Evolutionary conservation across 2,329 filamentous ascomycete species (phyloP).

Genomic region (Cercospora brassicicola): DNA sequence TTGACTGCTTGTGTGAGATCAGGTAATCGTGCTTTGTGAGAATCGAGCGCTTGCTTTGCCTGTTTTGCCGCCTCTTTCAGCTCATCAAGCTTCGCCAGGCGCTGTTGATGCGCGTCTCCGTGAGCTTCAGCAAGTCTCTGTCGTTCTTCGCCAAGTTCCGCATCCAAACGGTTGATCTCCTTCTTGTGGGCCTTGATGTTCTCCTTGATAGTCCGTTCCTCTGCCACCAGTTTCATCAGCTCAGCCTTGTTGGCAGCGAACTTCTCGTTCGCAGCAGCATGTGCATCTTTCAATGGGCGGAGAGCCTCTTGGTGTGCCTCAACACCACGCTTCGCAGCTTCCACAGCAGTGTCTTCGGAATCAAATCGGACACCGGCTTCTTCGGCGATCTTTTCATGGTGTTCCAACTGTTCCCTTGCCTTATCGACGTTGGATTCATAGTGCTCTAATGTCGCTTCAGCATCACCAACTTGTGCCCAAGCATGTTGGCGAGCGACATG

Average conservation of each 20-base stretch:
- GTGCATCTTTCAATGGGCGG: constrained; percentile 49
- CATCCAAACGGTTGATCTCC: constrained; percentile 45
- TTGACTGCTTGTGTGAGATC: constrained; percentile 41
- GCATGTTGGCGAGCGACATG: constrained; percentile 67
- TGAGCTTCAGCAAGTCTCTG: constrained; percentile 61
- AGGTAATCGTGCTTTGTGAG: constrained; percentile 43
- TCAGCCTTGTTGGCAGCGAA: constrained; percentile 45
- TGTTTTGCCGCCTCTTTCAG: constrained; percentile 50
- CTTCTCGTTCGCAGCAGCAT: constrained; percentile 52
- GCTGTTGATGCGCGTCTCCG: constrained; percentile 67
- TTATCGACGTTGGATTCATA: constrained; percentile 35
- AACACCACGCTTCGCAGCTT: constrained; percentile 41
- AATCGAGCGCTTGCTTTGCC: constrained; percentile 45
- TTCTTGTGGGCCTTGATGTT: constrained; percentile 57
- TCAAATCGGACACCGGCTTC: constrained; percentile 47
- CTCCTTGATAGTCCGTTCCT: constrained; percentile 66
- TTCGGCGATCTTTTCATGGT: constrained; percentile 47
- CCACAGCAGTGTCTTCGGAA: constrained; percentile 44
- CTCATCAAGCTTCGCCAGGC: constrained; percentile 55
- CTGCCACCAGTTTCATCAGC: constrained; percentile 39
- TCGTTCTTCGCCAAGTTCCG: constrained; percentile 57
- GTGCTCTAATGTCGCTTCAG: constrained; percentile 55
- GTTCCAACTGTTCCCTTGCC: constrained; percentile 49
- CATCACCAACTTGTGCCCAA: constrained; percentile 83
- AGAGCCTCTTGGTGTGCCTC: constrained; percentile 41